phyloP scores from a whole-genome alignment of 2,329 filamentous ascomycete genomes.

The Cladophialophora bantiana region DNA sequence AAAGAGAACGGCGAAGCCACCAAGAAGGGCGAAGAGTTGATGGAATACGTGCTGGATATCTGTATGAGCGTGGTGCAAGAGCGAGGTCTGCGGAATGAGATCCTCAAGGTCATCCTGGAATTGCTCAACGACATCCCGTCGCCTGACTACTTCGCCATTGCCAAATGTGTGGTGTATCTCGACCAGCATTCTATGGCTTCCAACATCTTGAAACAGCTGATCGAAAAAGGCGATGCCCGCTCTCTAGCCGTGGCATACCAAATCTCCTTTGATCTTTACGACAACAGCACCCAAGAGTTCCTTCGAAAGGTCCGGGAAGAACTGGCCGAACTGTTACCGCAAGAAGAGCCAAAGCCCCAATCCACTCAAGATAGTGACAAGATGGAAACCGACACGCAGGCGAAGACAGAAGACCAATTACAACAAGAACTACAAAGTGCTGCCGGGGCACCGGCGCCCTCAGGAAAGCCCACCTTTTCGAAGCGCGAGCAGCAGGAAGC shows the following conservation, averaged over 20 bases:
- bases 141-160: slow-evolving; percentile 97
- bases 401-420: slow-evolving; percentile 58
- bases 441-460: slow-evolving; percentile 56
- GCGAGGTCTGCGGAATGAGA: slow-evolving; percentile 80
- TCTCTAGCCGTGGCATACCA: slow-evolving; percentile 91
- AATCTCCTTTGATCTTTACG: slow-evolving; percentile 96
- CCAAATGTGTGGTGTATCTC: slow-evolving; percentile 95
- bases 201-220: slow-evolving; percentile 79
- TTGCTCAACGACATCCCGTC: slow-evolving; percentile 91
- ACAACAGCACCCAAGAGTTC: slow-evolving; percentile 98
- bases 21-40: slow-evolving; percentile 81
- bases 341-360: slow-evolving; percentile 58
- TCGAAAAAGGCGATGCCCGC: slow-evolving; percentile 77
- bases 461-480: slow-evolving; percentile 52
- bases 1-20: slow-evolving; percentile 64
- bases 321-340: slow-evolving; percentile 65
- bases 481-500: slow-evolving; percentile 60
- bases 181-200: slow-evolving; percentile 91
- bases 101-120: slow-evolving; percentile 89
- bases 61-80: slow-evolving; percentile 99
- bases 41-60: slow-evolving; percentile 95
- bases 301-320: slow-evolving; percentile 85
- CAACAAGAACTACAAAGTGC: slow-evolving; percentile 60
- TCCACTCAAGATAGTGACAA: slow-evolving; percentile 18
- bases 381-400: slow-evolving; percentile 60